A percentile compares a stretch with the other conserved stretches of the same genome.
phyloP scores from a whole-genome alignment of 2,329 filamentous ascomycete species.

The Coniochaeta sp. region DNA sequence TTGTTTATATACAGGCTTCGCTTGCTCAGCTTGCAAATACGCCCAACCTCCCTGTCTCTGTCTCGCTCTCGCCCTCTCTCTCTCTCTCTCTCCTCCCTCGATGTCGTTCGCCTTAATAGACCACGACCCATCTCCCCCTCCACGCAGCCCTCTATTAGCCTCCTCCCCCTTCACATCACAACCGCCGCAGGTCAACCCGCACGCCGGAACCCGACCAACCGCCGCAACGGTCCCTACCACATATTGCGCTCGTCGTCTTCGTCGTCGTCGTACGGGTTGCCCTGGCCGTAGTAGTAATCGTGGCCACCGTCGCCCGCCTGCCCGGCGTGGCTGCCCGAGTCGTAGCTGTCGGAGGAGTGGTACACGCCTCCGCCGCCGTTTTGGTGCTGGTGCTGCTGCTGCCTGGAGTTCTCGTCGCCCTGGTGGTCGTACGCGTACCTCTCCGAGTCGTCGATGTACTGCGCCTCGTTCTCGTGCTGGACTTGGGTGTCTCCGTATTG shows the following conservation, averaged over 20 bases:
- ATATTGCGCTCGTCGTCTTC: constrained; percentile 4
- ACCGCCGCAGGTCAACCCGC: background rate
- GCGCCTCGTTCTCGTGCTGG: constrained; percentile 14
- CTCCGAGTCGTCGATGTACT: constrained; percentile 26
- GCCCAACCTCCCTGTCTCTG: too few species aligned
- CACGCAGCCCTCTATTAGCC: background rate
- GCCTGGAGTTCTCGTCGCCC: constrained; percentile 5
- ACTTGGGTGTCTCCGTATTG: constrained; percentile 20
- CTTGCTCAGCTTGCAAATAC: background rate
- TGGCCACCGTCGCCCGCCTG: constrained; percentile 1
- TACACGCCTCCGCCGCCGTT: constrained; percentile 6
- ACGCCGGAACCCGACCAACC: background rate
- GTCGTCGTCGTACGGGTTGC: constrained; percentile 2
- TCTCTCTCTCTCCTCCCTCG: background rate
- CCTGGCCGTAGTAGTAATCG: constrained; percentile 13
- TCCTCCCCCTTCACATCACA: background rate
- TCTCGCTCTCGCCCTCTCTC: too few species aligned
- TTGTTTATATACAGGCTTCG: background rate
- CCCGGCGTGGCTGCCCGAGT: background rate
- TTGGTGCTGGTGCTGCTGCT: constrained; percentile 5
- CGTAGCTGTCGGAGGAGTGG: constrained; percentile 5
- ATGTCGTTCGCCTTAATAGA: background rate
- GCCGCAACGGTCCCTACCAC: constrained; percentile 3
- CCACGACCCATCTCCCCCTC: background rate
- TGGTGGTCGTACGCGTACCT: constrained; percentile 26